Evolutionary conservation across 75 land plant species (phyloP).

Genomic region (Azolla pinnata): DNA sequence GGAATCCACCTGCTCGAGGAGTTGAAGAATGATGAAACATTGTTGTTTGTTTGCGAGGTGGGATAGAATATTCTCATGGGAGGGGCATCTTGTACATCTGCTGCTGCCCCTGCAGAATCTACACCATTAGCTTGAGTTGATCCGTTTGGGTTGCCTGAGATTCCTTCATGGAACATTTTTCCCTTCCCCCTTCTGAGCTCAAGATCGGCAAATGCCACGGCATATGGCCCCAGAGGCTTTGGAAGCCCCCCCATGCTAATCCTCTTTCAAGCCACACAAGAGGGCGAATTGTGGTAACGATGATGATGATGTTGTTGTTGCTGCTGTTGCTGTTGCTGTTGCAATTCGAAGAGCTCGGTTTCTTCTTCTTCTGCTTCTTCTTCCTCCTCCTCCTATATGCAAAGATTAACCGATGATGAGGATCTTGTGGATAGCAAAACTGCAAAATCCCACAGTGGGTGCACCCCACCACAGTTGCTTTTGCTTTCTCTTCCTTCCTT

Average conservation of each 20-base stretch:
- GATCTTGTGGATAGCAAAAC: too few relatives aligned
- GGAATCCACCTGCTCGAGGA: slow-evolving; percentile 19
- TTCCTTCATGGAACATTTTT: slow-evolving; percentile 1
- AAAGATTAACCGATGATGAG: too few relatives aligned
- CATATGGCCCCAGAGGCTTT: slow-evolving; percentile 28
- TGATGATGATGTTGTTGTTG: too few relatives aligned
- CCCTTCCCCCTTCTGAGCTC: slow-evolving; percentile 14
- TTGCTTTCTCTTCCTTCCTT: not conserved
- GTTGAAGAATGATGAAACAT: not conserved
- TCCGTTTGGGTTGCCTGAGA: not conserved
- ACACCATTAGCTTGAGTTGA: not conserved
- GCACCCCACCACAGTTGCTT: too few relatives aligned
- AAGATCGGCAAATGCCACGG: slow-evolving; percentile 29
- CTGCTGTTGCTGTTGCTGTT: too few relatives aligned
- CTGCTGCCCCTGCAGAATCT: not conserved
- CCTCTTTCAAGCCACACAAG: not conserved
- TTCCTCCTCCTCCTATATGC: too few relatives aligned
- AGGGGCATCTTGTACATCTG: slow-evolving; percentile 13
- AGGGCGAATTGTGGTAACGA: too few relatives aligned
- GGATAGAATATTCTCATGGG: slow-evolving; percentile 28
- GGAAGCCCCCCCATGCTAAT: slow-evolving; percentile 17
- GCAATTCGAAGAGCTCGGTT: too few relatives aligned
- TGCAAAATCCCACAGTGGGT: too few relatives aligned
- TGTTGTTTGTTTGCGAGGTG: slow-evolving; percentile 7
- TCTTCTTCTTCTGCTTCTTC: too few relatives aligned